A percentile compares a stretch with the other conserved stretches of the same genome.
phyloP scores from a whole-genome alignment of 179 eudicot species.

The Beta lomatogona region DNA sequence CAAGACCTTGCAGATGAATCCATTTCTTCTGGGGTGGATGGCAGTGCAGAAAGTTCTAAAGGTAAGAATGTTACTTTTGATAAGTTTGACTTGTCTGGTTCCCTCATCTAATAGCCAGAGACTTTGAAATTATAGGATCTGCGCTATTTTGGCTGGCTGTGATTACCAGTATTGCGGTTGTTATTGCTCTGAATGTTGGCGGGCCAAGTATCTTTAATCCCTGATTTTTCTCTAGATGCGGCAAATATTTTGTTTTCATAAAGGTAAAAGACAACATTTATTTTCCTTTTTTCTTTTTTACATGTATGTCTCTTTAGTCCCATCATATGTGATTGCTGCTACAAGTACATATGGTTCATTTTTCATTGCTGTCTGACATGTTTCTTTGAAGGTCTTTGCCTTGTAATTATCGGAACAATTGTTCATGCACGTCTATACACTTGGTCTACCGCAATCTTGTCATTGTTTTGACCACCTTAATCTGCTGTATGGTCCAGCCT shows the following conservation, averaged over 20 bases:
- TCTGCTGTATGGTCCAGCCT: conserved; percentile 10
- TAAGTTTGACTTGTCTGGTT: not conserved
- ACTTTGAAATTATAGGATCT: conserved; percentile 53
- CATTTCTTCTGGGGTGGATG: conserved; percentile 35
- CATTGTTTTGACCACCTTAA: conserved; percentile 1
- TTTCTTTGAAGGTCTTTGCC: not conserved
- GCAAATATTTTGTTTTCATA: not conserved
- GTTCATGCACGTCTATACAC: not conserved
- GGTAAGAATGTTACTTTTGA: conserved; percentile 40
- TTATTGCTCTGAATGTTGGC: conserved; percentile 64
- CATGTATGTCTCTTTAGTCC: not conserved
- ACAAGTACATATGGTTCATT: not conserved
- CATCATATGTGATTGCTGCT: too few species aligned
- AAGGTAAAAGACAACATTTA: conserved; percentile 12
- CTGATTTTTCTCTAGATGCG: conserved; percentile 26
- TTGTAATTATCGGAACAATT: not conserved
- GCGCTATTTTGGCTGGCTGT: conserved; percentile 74
- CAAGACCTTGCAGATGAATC: conserved; percentile 38
- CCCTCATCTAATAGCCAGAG: conserved; percentile 6
- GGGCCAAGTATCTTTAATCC: conserved; percentile 81
- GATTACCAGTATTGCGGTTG: conserved; percentile 59
- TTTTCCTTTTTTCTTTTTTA: not conserved
- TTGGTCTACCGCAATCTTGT: not conserved
- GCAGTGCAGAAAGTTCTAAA: conserved; percentile 40
- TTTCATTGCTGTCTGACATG: not conserved